Evolutionary conservation across 2,329 filamentous ascomycete genomes (phyloP).

Genomic region (Achaetomium macrosporum): DNA sequence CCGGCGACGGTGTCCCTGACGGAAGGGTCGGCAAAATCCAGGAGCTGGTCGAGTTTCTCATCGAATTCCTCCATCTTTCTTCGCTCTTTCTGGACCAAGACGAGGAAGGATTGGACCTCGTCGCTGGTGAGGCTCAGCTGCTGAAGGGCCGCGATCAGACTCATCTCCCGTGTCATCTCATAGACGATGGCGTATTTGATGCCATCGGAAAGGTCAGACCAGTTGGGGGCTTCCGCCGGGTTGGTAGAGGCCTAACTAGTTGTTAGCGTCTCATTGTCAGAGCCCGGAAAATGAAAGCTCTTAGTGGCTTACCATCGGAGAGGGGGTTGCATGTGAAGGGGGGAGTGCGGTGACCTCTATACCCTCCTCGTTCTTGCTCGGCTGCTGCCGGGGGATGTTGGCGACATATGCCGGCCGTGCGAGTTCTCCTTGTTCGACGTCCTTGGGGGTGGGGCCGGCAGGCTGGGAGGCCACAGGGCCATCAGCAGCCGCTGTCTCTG

Average conservation of each 20-base stretch:
- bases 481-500: not conserved
- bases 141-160: constrained; percentile 12
- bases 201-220: constrained; percentile 19
- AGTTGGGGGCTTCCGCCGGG: constrained; percentile 6
- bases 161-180: constrained; percentile 14
- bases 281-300: not conserved
- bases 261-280: not conserved
- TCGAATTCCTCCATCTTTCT: not conserved
- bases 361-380: not conserved
- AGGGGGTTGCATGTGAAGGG: not conserved
- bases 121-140: constrained; percentile 11
- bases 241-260: not conserved
- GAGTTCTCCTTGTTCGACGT: not conserved
- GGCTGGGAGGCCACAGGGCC: too few species aligned
- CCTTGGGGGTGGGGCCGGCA: not conserved
- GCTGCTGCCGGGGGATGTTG: not conserved
- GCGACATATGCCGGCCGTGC: constrained; percentile 5
- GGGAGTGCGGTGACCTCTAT: not conserved
- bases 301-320: not conserved
- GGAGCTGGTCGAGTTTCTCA: not conserved
- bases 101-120: constrained; percentile 16
- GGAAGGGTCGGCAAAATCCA: not conserved
- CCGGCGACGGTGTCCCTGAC: not conserved
- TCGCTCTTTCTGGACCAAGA: constrained; percentile 16
- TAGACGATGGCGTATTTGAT: constrained; percentile 23